phyloP scores from a whole-genome alignment of 2,329 filamentous ascomycete species.

The Alternaria viburni region DNA sequence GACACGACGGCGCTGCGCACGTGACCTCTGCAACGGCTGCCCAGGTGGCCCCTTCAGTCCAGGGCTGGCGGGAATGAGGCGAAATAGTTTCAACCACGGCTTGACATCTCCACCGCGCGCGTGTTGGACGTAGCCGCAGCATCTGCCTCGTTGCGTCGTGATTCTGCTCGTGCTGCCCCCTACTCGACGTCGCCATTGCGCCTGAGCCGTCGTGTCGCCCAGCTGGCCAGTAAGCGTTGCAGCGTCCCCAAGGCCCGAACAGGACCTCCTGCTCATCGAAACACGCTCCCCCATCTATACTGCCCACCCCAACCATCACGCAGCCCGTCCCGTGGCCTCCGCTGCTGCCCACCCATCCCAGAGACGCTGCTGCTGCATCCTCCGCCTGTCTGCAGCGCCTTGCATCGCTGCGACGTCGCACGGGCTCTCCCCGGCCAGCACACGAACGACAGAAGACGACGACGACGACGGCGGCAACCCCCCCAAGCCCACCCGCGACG shows the following conservation, averaged over 20 bases:
- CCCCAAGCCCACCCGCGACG: constrained; percentile 2
- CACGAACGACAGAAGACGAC: constrained; percentile 42
- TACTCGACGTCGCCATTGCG: constrained; percentile 27
- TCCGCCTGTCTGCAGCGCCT: constrained; percentile 20
- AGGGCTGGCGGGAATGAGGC: constrained; percentile 16
- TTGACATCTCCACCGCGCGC: not conserved
- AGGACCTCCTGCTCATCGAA: constrained; percentile 32
- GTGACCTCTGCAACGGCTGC: constrained; percentile 15
- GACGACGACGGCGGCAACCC: constrained; percentile 18
- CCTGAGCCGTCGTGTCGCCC: constrained; percentile 22
- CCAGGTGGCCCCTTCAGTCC: not conserved
- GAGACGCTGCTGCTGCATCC: constrained; percentile 23
- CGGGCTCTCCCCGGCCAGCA: constrained; percentile 43
- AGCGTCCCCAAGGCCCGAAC: constrained; percentile 33
- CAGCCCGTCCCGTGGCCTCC: constrained; percentile 19
- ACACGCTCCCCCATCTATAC: constrained; percentile 24
- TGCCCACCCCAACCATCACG: constrained; percentile 29
- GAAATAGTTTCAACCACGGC: constrained; percentile 4
- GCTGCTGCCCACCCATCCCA: constrained; percentile 15
- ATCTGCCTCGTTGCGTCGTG: constrained; percentile 4
- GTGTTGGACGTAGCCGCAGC: not conserved
- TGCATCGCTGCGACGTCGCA: constrained; percentile 38
- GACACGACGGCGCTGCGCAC: constrained; percentile 9
- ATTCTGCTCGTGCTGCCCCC: constrained; percentile 3
- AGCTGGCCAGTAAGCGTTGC: constrained; percentile 36